Base-by-base conservation (phyloP, 169 alveolate species). In the Plasmodium yoelii region DNA sequence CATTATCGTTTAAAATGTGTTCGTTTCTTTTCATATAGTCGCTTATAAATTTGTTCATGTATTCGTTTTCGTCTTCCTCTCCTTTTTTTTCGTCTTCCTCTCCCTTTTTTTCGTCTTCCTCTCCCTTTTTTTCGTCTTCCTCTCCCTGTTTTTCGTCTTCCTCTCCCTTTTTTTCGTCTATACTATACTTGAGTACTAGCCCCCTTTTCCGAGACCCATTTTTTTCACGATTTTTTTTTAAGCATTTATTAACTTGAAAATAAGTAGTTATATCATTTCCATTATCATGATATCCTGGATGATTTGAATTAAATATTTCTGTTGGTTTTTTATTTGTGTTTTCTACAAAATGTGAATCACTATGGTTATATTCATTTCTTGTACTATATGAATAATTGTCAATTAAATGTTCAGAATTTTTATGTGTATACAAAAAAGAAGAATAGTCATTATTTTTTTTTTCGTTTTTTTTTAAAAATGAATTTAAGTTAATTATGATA, bases 81-180 rank as follows among this genome's bases (percentile, higher is more conserved):
- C n/a, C n/a, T n/a, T n/a, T n/a, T n/a, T n/a, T 86, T 44, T 64
- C 73, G 13, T 71, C 93, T 19, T 71, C 47, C 42, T 22, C 70
- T 34, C 46, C 77, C 47, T 63, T 63, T 1, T 71, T 44, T 44
- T 68, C 91, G 10, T 26, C n/a, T 19, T 34, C 87, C 75, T 87
- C 22, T 82, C 93, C 2, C 55, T 55, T 9, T 47, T 64, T 15
- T 42, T 59, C n/a, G 80, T 47, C 18, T n/a, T 39, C 13, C 74
- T 65, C 49, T 87, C 3, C 39, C 39, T 28, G 1, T 28, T n/a
- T 86, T 44, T 64, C 73, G 13, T 71, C 93, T 19, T 71, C 47
- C 42, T 22, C 70, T 34, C 46, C 77, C 47, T 63, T 63, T 1
- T 71, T 44, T 44, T 68, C 91, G 10, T 26, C n/a, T 19, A 5